phyloP scores from a whole-genome alignment of 495 filamentous ascomycete genomes.

The Tuber melanosporum region DNA sequence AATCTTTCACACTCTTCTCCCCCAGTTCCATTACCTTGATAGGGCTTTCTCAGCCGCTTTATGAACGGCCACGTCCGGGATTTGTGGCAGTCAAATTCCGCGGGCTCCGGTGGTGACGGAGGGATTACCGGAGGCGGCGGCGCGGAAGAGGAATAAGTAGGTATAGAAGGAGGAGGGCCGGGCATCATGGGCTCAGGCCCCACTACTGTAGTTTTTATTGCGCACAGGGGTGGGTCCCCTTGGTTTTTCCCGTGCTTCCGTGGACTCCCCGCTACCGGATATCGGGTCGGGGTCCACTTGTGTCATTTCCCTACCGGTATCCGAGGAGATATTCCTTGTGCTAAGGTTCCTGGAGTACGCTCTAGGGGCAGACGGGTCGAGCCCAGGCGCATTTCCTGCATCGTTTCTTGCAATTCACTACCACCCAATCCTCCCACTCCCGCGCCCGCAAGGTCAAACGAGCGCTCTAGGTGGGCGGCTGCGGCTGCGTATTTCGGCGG shows the following conservation, averaged over 20 bases:
- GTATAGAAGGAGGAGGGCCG: background rate
- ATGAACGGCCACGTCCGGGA: constrained; percentile 41
- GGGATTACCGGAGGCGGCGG: constrained; percentile 43
- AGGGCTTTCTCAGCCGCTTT: constrained; percentile 61
- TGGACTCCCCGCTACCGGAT: constrained; percentile 18
- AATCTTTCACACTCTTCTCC: constrained; percentile 57
- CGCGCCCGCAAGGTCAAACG: background rate
- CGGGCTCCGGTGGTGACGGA: constrained; percentile 44
- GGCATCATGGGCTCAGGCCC: background rate
- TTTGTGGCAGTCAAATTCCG: constrained; percentile 23
- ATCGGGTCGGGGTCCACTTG: constrained; percentile 4
- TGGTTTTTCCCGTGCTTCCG: background rate
- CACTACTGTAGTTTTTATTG: background rate
- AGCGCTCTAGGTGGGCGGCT: background rate
- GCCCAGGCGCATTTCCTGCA: background rate
- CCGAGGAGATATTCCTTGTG: constrained; percentile 10
- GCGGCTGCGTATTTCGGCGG: constrained; percentile 32
- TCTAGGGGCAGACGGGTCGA: background rate
- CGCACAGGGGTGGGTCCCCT: background rate
- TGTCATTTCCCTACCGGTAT: constrained; percentile 16
- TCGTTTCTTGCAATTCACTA: too few relatives aligned
- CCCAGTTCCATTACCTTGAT: constrained; percentile 51
- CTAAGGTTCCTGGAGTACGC: constrained; percentile 4
- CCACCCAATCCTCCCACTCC: background rate
- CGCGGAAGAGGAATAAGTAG: background rate